phyloP scores from a whole-genome alignment of 768 basidiomycete species.

The Coprinopsis cinerea region DNA sequence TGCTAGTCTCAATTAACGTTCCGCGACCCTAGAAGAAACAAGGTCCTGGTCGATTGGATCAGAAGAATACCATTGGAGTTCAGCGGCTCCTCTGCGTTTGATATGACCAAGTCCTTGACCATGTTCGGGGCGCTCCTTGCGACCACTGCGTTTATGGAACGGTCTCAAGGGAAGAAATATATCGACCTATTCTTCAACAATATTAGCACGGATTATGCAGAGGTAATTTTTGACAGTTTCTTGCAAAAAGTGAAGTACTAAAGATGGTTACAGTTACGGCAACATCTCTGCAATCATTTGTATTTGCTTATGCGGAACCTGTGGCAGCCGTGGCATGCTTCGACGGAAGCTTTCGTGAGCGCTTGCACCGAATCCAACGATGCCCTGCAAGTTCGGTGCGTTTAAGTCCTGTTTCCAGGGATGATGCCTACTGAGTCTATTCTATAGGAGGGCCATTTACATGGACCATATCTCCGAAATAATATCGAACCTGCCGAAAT shows the following conservation, averaged over 20 bases:
- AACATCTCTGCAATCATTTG: conserved; percentile 62
- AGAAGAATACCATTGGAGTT: conserved; percentile 74
- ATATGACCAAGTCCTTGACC: conserved; percentile 71
- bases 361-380: conserved; percentile 50
- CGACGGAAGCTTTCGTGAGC: conserved; percentile 43
- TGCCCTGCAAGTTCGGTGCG: conserved; percentile 57
- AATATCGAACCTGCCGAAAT: conserved; percentile 51
- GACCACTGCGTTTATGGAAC: conserved; percentile 59
- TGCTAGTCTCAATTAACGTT: conserved; percentile 49
- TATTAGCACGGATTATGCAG: conserved; percentile 78
- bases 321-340: conserved; percentile 67
- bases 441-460: conserved; percentile 47
- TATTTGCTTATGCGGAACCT: conserved; percentile 49
- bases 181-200: conserved; percentile 67
- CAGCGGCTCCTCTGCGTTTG: conserved; percentile 79
- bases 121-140: conserved; percentile 65
- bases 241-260: conserved; percentile 3
- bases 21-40: conserved; percentile 75
- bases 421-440: conserved; percentile 2
- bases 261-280: conserved; percentile 47
- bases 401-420: neutral
- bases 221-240: conserved; percentile 37
- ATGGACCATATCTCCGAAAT: conserved; percentile 52
- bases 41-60: conserved; percentile 73
- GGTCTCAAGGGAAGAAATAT: conserved; percentile 61